Evolutionary conservation across 2,329 filamentous ascomycete species (phyloP), one percentile per base, ranked within the genome.

Genomic region (Neonectria faginata): DNA sequence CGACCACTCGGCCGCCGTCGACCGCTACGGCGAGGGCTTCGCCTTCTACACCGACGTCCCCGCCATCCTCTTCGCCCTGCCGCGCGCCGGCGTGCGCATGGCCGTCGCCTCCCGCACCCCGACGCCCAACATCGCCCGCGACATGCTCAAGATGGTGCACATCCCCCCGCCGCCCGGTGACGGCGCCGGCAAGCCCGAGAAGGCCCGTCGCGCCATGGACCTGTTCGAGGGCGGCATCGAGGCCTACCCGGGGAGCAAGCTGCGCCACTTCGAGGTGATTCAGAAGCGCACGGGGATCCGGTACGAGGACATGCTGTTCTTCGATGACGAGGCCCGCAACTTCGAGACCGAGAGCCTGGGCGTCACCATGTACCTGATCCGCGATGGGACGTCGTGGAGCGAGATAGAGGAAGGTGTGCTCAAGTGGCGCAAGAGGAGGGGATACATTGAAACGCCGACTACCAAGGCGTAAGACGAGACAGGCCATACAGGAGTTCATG

Each of bases 301-400:
- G 6, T 97, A 88, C 74, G 86, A 91, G 68, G 93, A 97, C 52
- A 97, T 98, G 91, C 78, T 98, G 36, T 98, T 98, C 79, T 98
- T 98, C 70, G 95, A 98, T 72, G 95, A 98, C 73, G 95, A 98
- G 85, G 84, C 85, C 57, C 82, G 95, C 65, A 98, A 98, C 75
- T 84, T 88, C 62, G 94, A 97, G 75, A 95, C 97, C 1, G 88
- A 90, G 81, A 81, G 76, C 27, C 74, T 97, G 54, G 94, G 94
- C 0, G 91, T 97, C 3, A 92, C 91, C 0, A 97, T 98, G 88
- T 89, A 89, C 75, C 80, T 97, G 54, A 91, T 98, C 0, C 82
- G 87, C 60, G 91, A 97, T 76, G 94, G 94, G 0, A 88, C 97
- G 58, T 90, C 86, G 2, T 90, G 88, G 80, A 84, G 83, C 0